These are phyloP conservation scores for Malassezia equina DNA, from an alignment of 1,284 basidiomycete species.

Conservation along the genomic window DNA sequence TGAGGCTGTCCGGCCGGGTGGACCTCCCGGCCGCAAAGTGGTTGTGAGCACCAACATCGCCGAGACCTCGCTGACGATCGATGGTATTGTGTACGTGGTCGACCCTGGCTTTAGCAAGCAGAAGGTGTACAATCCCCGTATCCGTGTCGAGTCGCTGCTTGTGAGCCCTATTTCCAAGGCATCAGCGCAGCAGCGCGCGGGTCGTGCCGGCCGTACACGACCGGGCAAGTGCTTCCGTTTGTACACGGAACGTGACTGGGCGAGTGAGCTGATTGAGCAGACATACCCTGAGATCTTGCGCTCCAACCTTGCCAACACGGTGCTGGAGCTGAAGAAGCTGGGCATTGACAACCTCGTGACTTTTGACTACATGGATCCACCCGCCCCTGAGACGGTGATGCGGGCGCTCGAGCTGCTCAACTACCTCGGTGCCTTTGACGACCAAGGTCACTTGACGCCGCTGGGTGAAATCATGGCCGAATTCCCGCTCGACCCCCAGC, in stretches of 20 bases:
- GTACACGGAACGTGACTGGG: slow-evolving; percentile 96
- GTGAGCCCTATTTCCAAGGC: slow-evolving; percentile 95
- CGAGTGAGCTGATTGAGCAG: slow-evolving; percentile 73
- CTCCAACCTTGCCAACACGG: slow-evolving; percentile 73
- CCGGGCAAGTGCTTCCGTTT: slow-evolving; percentile 95
- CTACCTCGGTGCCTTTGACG: slow-evolving; percentile 81
- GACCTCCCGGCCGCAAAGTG: slow-evolving; percentile 80
- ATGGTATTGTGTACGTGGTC: slow-evolving; percentile 97
- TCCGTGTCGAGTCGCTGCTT: slow-evolving; percentile 84
- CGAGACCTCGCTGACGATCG: slow-evolving; percentile 93
- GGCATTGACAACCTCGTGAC: slow-evolving; percentile 59
- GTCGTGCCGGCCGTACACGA: slow-evolving; percentile 85
- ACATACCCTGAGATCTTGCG: slow-evolving; percentile 91
- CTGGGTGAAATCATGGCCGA: slow-evolving; percentile 91
- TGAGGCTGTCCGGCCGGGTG: slow-evolving; percentile 55
- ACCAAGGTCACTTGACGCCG: slow-evolving; percentile 81
- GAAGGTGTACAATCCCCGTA: slow-evolving; percentile 92
- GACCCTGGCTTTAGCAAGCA: slow-evolving; percentile 96
- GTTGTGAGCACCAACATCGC: slow-evolving; percentile 96
- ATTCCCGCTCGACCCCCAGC: slow-evolving; percentile 91
- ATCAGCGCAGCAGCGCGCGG: slow-evolving; percentile 87
- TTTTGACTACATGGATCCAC: slow-evolving; percentile 65
- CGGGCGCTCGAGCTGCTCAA: slow-evolving; percentile 89
- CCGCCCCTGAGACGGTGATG: slow-evolving; percentile 92
- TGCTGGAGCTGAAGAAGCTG: slow-evolving; percentile 85